These are phyloP conservation scores for Tuctoria greenei DNA, from an alignment of 176 grass and related monocot species.

Conservation along the genomic window DNA sequence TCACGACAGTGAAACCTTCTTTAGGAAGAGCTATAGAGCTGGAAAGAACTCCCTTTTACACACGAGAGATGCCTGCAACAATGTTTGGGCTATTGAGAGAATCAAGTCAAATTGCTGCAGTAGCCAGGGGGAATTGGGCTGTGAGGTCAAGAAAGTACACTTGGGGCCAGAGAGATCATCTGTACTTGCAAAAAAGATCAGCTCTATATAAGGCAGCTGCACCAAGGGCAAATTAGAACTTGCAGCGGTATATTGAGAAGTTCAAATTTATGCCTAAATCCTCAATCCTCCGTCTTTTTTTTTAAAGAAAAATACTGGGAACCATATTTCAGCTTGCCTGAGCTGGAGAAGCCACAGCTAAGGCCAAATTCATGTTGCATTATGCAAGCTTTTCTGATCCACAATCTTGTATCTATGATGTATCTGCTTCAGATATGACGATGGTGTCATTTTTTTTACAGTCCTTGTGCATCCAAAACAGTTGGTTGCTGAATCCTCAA, in stretches of 20 bases:
- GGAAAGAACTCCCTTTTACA: conserved; percentile 2
- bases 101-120: not conserved
- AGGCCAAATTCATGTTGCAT: not conserved
- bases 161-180: conserved; percentile 7
- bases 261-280: conserved; percentile 6
- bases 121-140: not conserved
- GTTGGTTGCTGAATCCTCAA: not conserved
- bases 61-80: conserved; percentile 27
- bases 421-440: not conserved
- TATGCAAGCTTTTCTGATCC: not conserved
- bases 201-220: not conserved
- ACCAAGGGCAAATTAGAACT: not conserved
- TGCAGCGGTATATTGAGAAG: conserved; percentile 29
- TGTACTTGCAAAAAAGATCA: conserved; percentile 1
- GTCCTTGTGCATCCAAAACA: not conserved
- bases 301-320: conserved; percentile 5
- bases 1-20: not conserved
- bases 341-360: not conserved
- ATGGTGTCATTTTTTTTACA: not conserved
- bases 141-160: conserved; percentile 7
- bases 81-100: conserved; percentile 11
- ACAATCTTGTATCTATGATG: not conserved
- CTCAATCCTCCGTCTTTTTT: not conserved
- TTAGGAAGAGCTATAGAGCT: conserved; percentile 10
- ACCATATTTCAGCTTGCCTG: conserved; percentile 5